These are phyloP conservation scores for Erigeron canadensis DNA, from an alignment of 129 eudicot species.

Conservation along the genomic window DNA sequence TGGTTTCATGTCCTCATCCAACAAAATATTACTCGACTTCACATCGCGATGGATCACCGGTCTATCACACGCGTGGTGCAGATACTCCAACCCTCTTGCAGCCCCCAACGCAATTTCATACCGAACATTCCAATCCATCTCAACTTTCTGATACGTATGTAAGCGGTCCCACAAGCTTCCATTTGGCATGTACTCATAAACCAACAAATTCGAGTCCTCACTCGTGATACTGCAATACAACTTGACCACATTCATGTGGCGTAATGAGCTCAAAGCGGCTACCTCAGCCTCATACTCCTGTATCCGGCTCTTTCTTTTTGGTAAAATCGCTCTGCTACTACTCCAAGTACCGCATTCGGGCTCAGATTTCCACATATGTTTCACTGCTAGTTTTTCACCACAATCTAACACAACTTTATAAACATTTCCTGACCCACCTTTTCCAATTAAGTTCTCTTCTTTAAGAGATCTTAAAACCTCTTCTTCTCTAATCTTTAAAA, in stretches of 20 bases:
- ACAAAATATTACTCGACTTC: conserved; percentile 63
- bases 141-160: conserved; percentile 40
- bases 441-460: conserved; percentile 57
- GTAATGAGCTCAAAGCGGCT: conserved; percentile 53
- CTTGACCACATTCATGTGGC: conserved; percentile 71
- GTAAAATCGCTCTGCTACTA: conserved; percentile 40
- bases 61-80: conserved; percentile 65
- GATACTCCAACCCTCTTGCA: conserved; percentile 60
- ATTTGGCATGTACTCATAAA: conserved; percentile 65
- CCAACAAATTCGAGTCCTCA: conserved; percentile 61
- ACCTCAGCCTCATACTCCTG: conserved; percentile 72
- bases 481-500: conserved; percentile 52
- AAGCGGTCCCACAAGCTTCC: conserved; percentile 75
- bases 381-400: conserved; percentile 59
- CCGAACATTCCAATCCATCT: conserved; percentile 60
- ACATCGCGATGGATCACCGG: conserved; percentile 68
- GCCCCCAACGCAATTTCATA: conserved; percentile 62
- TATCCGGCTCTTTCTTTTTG: conserved; percentile 35
- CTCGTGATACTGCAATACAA: conserved; percentile 61
- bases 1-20: conserved; percentile 69
- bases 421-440: conserved; percentile 68
- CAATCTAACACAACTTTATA: conserved; percentile 42
- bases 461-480: conserved; percentile 45
- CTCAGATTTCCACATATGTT: conserved; percentile 53
- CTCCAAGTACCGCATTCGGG: conserved; percentile 39